These are phyloP conservation scores for Brassica rapa DNA, from an alignment of 345 rosid genomes.

Conservation along the genomic window DNA sequence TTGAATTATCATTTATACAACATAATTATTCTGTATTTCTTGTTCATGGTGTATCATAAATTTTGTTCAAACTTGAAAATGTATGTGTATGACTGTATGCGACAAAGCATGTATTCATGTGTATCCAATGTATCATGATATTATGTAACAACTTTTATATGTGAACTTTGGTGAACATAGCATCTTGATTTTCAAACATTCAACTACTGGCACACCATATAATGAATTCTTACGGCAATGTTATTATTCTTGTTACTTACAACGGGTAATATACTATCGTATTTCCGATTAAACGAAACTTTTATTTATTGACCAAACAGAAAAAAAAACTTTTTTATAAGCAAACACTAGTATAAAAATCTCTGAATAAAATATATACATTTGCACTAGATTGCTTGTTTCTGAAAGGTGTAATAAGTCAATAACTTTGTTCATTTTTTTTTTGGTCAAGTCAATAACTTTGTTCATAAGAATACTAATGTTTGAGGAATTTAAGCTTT, in stretches of 20 bases:
- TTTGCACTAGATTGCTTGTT: not conserved
- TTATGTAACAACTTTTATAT: not conserved
- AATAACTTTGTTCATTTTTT: not conserved
- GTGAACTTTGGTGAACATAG: not conserved
- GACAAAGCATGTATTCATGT: not conserved
- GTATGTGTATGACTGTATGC: not conserved
- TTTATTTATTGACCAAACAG: not conserved
- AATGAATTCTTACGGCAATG: not conserved
- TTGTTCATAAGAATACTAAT: not conserved
- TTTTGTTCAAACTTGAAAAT: not conserved
- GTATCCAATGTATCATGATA: not conserved
- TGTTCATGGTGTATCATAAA: not conserved
- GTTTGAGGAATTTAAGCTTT: conserved; percentile 14
- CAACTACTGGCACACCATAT: conserved; percentile 4
- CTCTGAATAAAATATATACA: not conserved
- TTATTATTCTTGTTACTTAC: not conserved
- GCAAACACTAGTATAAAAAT: not conserved
- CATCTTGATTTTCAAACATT: not conserved
- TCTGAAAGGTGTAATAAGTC: not conserved
- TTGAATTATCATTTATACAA: not conserved
- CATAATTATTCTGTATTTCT: not conserved
- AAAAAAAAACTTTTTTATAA: not conserved
- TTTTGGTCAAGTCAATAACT: not conserved
- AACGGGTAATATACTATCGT: not conserved
- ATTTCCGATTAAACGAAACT: not conserved